These are phyloP conservation scores for Solanum chaucha DNA, from an alignment of 257 asterid species.

Conservation along the genomic window DNA sequence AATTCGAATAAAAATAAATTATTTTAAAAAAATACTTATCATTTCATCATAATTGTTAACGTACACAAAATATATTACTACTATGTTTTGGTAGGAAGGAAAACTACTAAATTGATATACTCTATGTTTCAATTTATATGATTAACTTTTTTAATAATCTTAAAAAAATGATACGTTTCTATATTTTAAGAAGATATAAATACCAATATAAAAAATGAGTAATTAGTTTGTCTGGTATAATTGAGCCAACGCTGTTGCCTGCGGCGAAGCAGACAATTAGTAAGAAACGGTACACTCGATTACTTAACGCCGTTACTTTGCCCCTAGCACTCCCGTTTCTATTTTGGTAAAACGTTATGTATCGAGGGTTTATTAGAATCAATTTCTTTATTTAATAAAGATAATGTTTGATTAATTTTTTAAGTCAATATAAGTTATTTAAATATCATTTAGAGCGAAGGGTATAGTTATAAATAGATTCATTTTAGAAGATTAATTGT, in stretches of 20 bases:
- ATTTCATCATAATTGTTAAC: neutral
- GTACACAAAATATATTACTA: neutral
- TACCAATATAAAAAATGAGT: neutral
- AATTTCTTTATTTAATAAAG: too few relatives aligned
- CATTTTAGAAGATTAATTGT: neutral
- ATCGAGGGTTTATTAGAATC: too few relatives aligned
- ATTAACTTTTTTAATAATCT: too few relatives aligned
- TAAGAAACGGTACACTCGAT: neutral
- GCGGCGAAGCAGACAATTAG: conserved; percentile 55
- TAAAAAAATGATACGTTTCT: too few relatives aligned
- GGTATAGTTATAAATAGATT: neutral
- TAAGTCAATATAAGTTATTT: neutral
- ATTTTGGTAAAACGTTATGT: neutral
- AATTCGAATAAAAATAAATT: too few relatives aligned
- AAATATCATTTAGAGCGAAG: neutral
- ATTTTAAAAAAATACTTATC: neutral
- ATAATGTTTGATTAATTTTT: neutral
- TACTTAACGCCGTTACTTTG: neutral
- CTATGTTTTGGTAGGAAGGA: neutral
- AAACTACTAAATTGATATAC: neutral
- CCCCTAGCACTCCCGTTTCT: neutral
- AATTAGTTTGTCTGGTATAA: conserved; percentile 36
- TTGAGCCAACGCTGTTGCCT: conserved; percentile 48
- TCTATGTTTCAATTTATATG: neutral
- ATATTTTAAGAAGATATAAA: neutral